Percentiles rank a stretch among this genome's conserved stretches.
These are phyloP conservation scores for Shiraia bambusicola DNA, from an alignment of 2,329 filamentous ascomycete genomes.

Conservation along the genomic window DNA sequence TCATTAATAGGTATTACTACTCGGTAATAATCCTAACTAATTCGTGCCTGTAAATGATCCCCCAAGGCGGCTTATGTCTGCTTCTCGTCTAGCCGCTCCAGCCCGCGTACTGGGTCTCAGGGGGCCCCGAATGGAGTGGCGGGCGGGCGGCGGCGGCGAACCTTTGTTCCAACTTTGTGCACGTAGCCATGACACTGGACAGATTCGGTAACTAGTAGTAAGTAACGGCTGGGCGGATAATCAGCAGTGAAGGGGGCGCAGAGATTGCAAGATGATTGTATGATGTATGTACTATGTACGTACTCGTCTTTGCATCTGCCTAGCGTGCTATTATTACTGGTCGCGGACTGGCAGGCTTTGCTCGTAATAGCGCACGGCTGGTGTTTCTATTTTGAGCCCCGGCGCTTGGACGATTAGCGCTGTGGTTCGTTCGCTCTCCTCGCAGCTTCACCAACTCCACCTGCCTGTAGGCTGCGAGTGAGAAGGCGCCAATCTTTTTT, in stretches of 20 bases:
- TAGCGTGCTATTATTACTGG: constrained; percentile 15
- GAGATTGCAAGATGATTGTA: too few species aligned
- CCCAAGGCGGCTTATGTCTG: neutral
- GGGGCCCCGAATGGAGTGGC: neutral
- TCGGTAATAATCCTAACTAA: too few species aligned
- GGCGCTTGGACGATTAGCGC: constrained; percentile 15
- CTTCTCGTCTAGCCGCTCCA: neutral
- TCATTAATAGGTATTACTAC: too few species aligned
- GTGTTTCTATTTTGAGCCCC: constrained; percentile 11
- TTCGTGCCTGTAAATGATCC: neutral
- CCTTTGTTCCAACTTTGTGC: too few species aligned
- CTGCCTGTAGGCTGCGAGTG: neutral
- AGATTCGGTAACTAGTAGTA: too few species aligned
- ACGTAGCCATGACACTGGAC: too few species aligned
- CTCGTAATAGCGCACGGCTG: constrained; percentile 5
- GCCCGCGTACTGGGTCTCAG: neutral
- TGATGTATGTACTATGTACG: too few species aligned
- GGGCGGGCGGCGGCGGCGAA: neutral
- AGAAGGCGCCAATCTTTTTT: too few species aligned
- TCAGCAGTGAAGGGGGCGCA: too few species aligned
- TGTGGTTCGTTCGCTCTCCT: constrained; percentile 21
- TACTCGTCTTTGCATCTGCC: constrained; percentile 1
- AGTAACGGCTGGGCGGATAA: too few species aligned
- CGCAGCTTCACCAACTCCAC: constrained; percentile 24
- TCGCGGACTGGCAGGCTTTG: constrained; percentile 13